Evolutionary conservation across 1,139 yeast species (phyloP).

Genomic region (Petasospora rhodanensis): DNA sequence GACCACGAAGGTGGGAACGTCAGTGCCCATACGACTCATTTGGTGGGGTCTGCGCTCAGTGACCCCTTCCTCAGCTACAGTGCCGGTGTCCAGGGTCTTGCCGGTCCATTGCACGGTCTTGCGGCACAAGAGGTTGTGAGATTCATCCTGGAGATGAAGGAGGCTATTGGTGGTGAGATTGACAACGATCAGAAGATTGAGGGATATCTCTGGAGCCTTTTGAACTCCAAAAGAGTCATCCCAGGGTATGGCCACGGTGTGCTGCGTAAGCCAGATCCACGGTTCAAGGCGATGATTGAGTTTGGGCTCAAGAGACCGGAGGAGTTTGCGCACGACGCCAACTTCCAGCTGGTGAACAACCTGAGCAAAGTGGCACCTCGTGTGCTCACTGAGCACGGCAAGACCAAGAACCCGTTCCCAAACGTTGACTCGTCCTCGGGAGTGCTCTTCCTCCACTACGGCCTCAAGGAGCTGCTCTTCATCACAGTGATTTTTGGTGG

Average conservation of each 20-base stretch:
- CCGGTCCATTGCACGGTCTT: conserved; percentile 42
- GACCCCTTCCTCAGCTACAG: conserved; percentile 38
- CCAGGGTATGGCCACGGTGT: conserved; percentile 46
- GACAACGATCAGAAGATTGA: conserved; percentile 29
- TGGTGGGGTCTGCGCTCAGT: conserved; percentile 39
- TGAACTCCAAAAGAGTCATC: conserved; percentile 38
- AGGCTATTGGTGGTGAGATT: conserved; percentile 20
- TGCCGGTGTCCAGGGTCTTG: conserved; percentile 40
- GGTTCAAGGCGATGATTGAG: conserved; percentile 34
- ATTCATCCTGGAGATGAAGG: conserved; percentile 35
- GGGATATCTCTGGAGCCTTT: conserved; percentile 35
- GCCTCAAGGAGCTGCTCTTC: conserved; percentile 49
- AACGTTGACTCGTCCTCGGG: conserved; percentile 61
- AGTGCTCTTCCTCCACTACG: conserved; percentile 54
- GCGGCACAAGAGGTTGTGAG: conserved; percentile 43
- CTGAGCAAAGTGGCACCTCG: conserved; percentile 46
- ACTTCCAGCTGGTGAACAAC: conserved; percentile 31
- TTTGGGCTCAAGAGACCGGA: conserved; percentile 30
- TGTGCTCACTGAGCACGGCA: conserved; percentile 53
- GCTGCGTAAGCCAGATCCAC: conserved; percentile 40
- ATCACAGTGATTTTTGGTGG: conserved; percentile 60
- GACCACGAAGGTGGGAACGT: conserved; percentile 47
- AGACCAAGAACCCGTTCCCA: conserved; percentile 62
- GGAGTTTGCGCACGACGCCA: conserved; percentile 29
- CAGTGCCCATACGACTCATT: conserved; percentile 40